Evolutionary conservation across 495 filamentous ascomycete genomes (phyloP).

Genomic region (Margaritispora aquatica): DNA sequence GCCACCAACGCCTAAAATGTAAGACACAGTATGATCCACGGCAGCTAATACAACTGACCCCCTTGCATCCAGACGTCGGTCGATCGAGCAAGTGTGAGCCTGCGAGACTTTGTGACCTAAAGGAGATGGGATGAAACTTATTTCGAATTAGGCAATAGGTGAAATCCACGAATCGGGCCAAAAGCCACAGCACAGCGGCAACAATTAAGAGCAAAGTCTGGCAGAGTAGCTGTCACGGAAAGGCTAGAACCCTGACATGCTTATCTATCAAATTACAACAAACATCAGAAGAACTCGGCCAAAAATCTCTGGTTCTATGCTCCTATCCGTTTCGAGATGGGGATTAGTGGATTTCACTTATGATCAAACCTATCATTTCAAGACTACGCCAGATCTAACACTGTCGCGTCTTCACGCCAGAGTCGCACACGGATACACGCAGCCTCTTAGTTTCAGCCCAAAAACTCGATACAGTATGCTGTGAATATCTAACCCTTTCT

Average conservation of each 20-base stretch:
- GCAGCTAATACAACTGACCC: background rate
- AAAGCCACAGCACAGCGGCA: too few species aligned
- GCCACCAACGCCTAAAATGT: background rate
- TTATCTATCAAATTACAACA: background rate
- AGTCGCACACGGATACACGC: constrained; percentile 4
- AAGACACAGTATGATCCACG: background rate
- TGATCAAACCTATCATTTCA: background rate
- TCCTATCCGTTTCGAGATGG: background rate
- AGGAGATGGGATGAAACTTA: too few species aligned
- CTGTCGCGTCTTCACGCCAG: background rate
- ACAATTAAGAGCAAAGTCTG: too few species aligned
- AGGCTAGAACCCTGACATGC: too few species aligned
- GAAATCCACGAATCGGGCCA: too few species aligned
- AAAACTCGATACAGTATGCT: background rate
- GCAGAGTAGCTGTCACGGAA: too few species aligned
- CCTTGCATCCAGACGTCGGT: background rate
- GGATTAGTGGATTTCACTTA: background rate
- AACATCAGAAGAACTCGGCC: background rate
- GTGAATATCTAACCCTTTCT: background rate
- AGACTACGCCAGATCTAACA: background rate
- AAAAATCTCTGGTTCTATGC: background rate
- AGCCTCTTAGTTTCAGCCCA: constrained; percentile 12
- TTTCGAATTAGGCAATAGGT: too few species aligned
- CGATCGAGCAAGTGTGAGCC: background rate
- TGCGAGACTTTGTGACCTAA: background rate